Percentiles rank a stretch among this genome's conserved stretches.
Evolutionary conservation across 768 basidiomycete genomes (phyloP).

Genomic region (Lactarius deliciosus): DNA sequence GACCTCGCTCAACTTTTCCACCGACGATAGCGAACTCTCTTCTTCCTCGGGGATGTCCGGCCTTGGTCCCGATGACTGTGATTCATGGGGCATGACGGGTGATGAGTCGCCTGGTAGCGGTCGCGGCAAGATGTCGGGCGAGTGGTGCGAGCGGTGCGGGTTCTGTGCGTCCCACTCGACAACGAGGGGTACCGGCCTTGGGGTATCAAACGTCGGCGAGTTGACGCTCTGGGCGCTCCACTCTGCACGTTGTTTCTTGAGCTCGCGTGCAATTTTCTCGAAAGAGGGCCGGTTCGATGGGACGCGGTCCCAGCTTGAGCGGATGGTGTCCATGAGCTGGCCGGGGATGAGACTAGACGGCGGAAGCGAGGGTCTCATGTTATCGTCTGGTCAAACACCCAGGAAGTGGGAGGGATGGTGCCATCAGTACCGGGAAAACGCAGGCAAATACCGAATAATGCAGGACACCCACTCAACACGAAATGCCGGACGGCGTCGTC

Average conservation of each 20-base stretch:
- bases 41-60: constrained; percentile 2
- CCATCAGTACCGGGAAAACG: too few species aligned
- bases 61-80: constrained; percentile 6
- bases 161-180: constrained; percentile 26
- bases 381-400: constrained; percentile 32
- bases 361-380: constrained; percentile 40
- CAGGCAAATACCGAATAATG: background rate
- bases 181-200: constrained; percentile 31
- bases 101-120: constrained; percentile 22
- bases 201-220: constrained; percentile 37
- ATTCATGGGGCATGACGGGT: background rate
- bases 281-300: constrained; percentile 56
- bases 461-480: constrained; percentile 44
- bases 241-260: constrained; percentile 48
- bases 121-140: constrained; percentile 34
- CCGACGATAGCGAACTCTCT: background rate
- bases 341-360: constrained; percentile 37
- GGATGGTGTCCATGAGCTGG: constrained; percentile 46
- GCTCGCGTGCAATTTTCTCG: constrained; percentile 43
- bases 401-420: background rate
- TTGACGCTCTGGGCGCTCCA: constrained; percentile 33
- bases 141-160: constrained; percentile 28
- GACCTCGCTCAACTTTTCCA: background rate
- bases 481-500: constrained; percentile 52
- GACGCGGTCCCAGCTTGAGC: constrained; percentile 55